Conservation (phyloP, 1,139 yeast species). For the Candida mesenterica region DNA sequence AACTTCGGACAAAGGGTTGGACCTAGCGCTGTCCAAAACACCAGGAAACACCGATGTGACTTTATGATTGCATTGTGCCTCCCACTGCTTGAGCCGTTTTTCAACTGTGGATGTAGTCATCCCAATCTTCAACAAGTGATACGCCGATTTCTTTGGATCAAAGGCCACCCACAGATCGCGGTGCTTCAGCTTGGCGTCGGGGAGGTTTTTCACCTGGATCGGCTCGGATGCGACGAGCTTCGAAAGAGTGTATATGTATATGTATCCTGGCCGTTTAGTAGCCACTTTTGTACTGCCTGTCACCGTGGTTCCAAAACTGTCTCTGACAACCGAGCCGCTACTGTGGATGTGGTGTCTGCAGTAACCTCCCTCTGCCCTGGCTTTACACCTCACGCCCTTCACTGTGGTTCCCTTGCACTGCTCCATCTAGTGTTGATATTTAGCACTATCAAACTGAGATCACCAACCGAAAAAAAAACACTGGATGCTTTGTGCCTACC, state of each 20-base stretch:
- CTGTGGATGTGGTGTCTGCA: conserved; percentile 26
- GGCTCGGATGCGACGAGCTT: conserved; percentile 31
- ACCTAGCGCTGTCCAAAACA: not conserved
- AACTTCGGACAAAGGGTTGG: conserved; percentile 2
- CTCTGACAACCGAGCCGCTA: not conserved
- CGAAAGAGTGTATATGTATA: conserved; percentile 52
- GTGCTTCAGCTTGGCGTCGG: conserved; percentile 21
- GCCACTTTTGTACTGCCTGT: too few relatives aligned
- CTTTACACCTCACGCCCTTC: conserved; percentile 32
- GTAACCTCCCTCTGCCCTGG: conserved; percentile 19
- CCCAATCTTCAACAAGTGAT: conserved; percentile 54
- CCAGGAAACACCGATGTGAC: conserved; percentile 35
- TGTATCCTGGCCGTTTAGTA: conserved; percentile 41
- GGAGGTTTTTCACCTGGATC: conserved; percentile 34
- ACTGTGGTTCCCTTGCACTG: conserved; percentile 35
- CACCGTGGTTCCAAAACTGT: not conserved
- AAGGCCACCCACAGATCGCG: conserved; percentile 34
- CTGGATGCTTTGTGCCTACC: too few relatives aligned
- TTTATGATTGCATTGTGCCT: conserved; percentile 49
- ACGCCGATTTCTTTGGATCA: conserved; percentile 35
- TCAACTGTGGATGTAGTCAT: conserved; percentile 49
- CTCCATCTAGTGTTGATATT: too few relatives aligned
- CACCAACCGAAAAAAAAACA: too few relatives aligned
- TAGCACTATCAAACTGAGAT: too few relatives aligned
- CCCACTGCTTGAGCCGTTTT: conserved; percentile 53